Percentiles rank a stretch among this genome's conserved stretches.
Conservation (phyloP, 805 yeast species). For the Saccharomycopsis malanga region DNA sequence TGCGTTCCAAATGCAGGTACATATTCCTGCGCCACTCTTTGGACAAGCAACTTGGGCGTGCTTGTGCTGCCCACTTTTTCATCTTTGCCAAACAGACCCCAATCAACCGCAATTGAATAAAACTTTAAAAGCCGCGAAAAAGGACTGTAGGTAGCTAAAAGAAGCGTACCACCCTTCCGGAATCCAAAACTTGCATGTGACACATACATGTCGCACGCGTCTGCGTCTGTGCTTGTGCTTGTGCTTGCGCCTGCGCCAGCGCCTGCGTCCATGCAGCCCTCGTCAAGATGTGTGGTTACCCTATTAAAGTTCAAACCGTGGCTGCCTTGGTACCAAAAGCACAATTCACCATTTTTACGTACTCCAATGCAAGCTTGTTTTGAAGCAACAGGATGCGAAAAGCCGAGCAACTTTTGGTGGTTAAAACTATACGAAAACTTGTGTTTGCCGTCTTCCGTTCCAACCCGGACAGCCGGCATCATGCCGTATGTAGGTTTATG, state of each 20-base stretch:
- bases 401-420: constrained; percentile 53
- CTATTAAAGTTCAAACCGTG: constrained; percentile 52
- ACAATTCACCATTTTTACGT: constrained; percentile 53
- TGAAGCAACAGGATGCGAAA: constrained; percentile 58
- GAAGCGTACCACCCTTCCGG: constrained; percentile 38
- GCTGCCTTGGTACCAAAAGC: constrained; percentile 58
- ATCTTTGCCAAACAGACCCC: constrained; percentile 47
- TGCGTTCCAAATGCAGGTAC: constrained; percentile 6
- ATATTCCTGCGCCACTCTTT: constrained; percentile 28
- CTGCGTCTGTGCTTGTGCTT: no score
- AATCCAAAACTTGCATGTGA: constrained; percentile 46
- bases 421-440: constrained; percentile 49
- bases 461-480: constrained; percentile 45
- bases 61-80: constrained; percentile 27
- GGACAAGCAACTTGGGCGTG: constrained; percentile 35
- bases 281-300: constrained; percentile 29
- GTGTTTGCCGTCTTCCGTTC: constrained; percentile 21
- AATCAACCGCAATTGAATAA: constrained; percentile 40
- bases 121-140: constrained; percentile 33
- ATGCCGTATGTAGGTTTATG: constrained; percentile 59
- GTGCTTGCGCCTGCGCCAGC: no score
- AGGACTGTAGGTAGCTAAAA: constrained; percentile 37
- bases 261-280: constrained; percentile 20
- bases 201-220: constrained; percentile 5
- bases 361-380: constrained; percentile 67